phyloP scores from a whole-genome alignment of 257 asterid genomes.

The Striga asiatica region DNA sequence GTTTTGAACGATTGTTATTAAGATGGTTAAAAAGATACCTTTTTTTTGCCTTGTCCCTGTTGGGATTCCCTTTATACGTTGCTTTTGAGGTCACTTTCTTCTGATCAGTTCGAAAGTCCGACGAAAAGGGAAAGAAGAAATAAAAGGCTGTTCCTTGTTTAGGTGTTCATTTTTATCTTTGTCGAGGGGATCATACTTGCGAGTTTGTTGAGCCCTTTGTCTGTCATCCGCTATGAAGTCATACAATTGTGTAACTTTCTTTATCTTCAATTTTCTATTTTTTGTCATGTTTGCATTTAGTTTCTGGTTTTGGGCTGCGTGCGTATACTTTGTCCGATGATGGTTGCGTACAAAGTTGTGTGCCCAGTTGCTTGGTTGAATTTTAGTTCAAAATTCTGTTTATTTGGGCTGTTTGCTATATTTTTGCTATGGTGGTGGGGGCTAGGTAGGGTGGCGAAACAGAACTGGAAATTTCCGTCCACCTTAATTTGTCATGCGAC shows the following conservation, averaged over 20 bases:
- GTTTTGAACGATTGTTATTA: slow-evolving; percentile 11
- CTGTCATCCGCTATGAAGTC: slow-evolving; percentile 30
- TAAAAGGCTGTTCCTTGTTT: slow-evolving; percentile 2
- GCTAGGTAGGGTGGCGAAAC: too few species aligned
- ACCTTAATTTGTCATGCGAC: too few species aligned
- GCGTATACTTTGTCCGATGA: background rate
- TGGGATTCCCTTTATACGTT: slow-evolving; percentile 35
- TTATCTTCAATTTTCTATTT: slow-evolving; percentile 12
- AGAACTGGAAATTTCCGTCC: too few species aligned
- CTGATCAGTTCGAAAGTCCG: slow-evolving; percentile 11
- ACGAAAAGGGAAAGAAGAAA: slow-evolving; percentile 6
- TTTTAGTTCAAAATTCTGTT: too few species aligned
- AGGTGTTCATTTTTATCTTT: background rate
- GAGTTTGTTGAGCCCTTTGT: background rate
- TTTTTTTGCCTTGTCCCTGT: slow-evolving; percentile 30
- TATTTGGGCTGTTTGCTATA: too few species aligned
- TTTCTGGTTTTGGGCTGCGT: too few species aligned
- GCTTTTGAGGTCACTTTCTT: slow-evolving; percentile 27
- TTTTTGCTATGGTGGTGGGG: too few species aligned
- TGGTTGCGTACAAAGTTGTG: background rate
- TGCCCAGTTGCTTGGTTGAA: background rate
- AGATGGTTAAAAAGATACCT: slow-evolving; percentile 13
- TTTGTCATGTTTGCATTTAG: too few species aligned
- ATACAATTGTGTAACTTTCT: slow-evolving; percentile 25
- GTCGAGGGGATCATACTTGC: background rate